These are phyloP conservation scores for Paulownia fortunei DNA, from an alignment of 257 asterid species.

Conservation along the genomic window DNA sequence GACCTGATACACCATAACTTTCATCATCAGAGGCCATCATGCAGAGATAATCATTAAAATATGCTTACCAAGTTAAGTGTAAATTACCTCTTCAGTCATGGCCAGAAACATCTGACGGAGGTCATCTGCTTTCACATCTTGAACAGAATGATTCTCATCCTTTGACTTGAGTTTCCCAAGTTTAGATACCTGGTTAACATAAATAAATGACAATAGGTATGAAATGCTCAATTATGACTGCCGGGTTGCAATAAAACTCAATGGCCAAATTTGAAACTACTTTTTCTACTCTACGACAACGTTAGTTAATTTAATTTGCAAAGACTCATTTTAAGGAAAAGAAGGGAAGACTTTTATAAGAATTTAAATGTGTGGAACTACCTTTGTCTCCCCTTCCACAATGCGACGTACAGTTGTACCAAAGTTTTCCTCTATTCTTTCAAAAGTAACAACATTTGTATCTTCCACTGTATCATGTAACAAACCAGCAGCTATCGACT, in stretches of 20 bases:
- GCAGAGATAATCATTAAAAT: constrained; percentile 19
- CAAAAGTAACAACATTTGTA: constrained; percentile 81
- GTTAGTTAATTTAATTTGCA: constrained; percentile 8
- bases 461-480: constrained; percentile 97
- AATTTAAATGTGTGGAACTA: constrained; percentile 16
- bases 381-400: constrained; percentile 99
- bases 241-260: background rate
- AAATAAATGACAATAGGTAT: constrained; percentile 23
- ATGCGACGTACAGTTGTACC: constrained; percentile 82
- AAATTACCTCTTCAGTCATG: constrained; percentile 90
- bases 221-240: constrained; percentile 26
- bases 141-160: constrained; percentile 77
- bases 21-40: constrained; percentile 29
- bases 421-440: constrained; percentile 78
- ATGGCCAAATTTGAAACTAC: background rate
- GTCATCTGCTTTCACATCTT: constrained; percentile 98
- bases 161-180: constrained; percentile 88
- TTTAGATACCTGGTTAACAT: constrained; percentile 75
- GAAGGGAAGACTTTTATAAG: background rate
- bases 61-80: background rate
- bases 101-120: constrained; percentile 97
- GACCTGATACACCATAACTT: constrained; percentile 57
- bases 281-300: constrained; percentile 2
- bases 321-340: constrained; percentile 5
- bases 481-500: constrained; percentile 93